These are phyloP conservation scores for Pseudocercospora crystallina DNA, from an alignment of 2,329 filamentous ascomycete species.

Conservation along the genomic window DNA sequence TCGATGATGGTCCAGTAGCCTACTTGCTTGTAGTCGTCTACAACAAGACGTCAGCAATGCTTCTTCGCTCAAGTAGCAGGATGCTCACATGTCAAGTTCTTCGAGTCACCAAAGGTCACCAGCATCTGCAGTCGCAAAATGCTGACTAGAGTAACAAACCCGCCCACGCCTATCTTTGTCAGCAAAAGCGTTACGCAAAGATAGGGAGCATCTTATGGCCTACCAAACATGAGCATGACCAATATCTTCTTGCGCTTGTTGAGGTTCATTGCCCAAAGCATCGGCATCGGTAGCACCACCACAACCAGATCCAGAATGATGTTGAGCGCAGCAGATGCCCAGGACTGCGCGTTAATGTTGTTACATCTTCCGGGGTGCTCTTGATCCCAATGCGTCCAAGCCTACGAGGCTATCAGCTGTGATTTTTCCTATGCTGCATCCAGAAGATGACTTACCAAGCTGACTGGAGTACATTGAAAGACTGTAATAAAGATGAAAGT, in stretches of 20 bases:
- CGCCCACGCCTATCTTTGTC: conserved; percentile 14
- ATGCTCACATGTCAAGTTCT: conserved; percentile 18
- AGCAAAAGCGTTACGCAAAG: background rate
- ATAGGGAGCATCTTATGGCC: background rate
- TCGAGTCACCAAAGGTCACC: conserved; percentile 17
- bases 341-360: conserved; percentile 21
- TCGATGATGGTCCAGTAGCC: conserved; percentile 23
- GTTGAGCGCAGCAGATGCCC: conserved; percentile 20
- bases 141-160: conserved; percentile 20
- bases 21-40: conserved; percentile 22
- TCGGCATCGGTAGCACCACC: conserved; percentile 18
- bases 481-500: conserved; percentile 17
- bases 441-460: conserved; percentile 5
- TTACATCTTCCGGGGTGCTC: conserved; percentile 16
- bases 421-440: background rate
- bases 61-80: too few species aligned
- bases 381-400: conserved; percentile 19
- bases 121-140: conserved; percentile 19
- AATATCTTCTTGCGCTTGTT: conserved; percentile 20
- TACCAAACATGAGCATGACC: conserved; percentile 24
- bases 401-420: conserved; percentile 7
- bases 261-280: conserved; percentile 22
- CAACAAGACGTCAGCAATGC: background rate
- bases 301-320: conserved; percentile 21
- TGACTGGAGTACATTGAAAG: conserved; percentile 19